phyloP scores from a whole-genome alignment of 2,329 filamentous ascomycete species.

The Aspergillus fumigatus region DNA sequence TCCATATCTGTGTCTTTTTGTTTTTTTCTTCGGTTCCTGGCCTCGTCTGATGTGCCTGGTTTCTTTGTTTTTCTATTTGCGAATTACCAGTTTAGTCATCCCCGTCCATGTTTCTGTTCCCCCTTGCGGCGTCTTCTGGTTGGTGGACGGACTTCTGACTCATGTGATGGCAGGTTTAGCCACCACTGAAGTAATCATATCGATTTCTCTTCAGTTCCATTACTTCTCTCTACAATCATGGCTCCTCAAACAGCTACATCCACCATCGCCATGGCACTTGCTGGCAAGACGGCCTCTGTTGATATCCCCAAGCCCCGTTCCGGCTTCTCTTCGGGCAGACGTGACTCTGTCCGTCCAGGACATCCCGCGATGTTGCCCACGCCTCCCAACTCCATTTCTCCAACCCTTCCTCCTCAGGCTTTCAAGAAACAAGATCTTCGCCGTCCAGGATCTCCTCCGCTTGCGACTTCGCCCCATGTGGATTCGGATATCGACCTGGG shows the following conservation, averaged over 20 bases:
- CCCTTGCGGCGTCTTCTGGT: constrained; percentile 2
- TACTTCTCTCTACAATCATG: constrained; percentile 33
- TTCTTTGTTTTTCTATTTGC: not conserved
- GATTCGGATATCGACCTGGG: constrained; percentile 87
- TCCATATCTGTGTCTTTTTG: not conserved
- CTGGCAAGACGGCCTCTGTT: constrained; percentile 47
- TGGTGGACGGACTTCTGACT: constrained; percentile 18
- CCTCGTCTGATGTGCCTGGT: too few species aligned
- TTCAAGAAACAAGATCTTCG: constrained; percentile 58
- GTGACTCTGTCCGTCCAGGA: constrained; percentile 29
- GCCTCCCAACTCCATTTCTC: constrained; percentile 93
- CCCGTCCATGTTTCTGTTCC: constrained; percentile 2
- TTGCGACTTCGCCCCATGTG: constrained; percentile 50
- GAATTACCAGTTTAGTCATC: constrained; percentile 7
- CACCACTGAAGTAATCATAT: constrained; percentile 10
- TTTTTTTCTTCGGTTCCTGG: not conserved
- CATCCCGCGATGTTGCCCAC: constrained; percentile 62
- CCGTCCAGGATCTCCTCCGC: constrained; percentile 38
- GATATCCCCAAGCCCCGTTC: constrained; percentile 45
- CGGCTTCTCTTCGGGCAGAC: constrained; percentile 23
- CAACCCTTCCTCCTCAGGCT: constrained; percentile 75
- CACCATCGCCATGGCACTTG: constrained; percentile 47
- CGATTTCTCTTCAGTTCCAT: constrained; percentile 5
- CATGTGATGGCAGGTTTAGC: constrained; percentile 17
- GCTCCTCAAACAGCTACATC: constrained; percentile 39